Evolutionary conservation across 1,284 basidiomycete genomes (phyloP), one percentile per base, ranked within the genome.

Genomic region (Ganoderma resinaceum): DNA sequence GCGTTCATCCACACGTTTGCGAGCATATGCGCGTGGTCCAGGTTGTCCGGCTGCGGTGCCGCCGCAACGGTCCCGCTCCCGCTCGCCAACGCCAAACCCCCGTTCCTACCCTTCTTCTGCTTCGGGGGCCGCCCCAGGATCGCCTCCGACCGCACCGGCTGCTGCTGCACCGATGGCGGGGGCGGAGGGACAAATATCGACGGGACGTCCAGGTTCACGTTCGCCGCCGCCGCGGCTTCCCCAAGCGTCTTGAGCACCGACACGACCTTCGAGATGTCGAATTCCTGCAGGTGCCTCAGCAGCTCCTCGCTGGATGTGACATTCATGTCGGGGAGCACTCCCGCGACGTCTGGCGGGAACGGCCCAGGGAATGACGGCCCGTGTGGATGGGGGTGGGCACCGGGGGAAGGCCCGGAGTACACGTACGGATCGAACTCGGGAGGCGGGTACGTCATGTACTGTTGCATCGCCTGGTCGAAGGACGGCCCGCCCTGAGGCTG

Each of bases 1-100:
- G 91, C 83, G 70, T 85, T 89, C 79, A 94, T 82, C 92, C 92
- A 94, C 76, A 90, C 93, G 62, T 87, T 93, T 5, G 91, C 87
- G 43, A 88, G 80, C 74, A 88, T 80, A 67, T 84, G 79, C 7
- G 84, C 84, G 72, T 87, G 86, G 42, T 83, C 85, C 2, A 78
- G 72, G 66, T 85, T 83, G 7, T 76, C 77, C 29, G 71, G 69
- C 42, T 70, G 72, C 64, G 37, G n/a, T 16, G 68, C 63, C 20
- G 70, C 67, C 9, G 71, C 68, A 16, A 63, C 62, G 16, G 46
- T 86, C 76, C 40, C 77, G 57, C 11, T 29, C 14, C 18, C 77
- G 37, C 75, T 58, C 23, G 26, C 40, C 11, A 38, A n/a, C 2
- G 66, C 58, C 35, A 60, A 62, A n/a, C 57, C 57, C 7, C 65